Evolutionary conservation across 129 eudicot genomes (phyloP).

Genomic region (Arctium minus): DNA sequence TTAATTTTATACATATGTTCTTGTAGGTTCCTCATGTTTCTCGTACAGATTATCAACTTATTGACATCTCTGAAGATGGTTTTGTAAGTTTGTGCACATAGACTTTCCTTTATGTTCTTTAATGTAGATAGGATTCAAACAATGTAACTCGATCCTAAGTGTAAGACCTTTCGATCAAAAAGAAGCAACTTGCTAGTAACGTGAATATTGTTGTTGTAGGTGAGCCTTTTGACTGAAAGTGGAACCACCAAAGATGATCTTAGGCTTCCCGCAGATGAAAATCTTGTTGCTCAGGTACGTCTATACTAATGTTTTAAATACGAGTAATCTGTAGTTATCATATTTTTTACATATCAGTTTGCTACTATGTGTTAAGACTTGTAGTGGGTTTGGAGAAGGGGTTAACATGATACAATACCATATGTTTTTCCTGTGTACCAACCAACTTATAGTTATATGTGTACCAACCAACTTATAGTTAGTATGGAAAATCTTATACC

Average conservation of each 20-base stretch:
- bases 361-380: neutral
- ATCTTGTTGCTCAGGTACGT: constrained; percentile 37
- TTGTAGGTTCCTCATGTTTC: constrained; percentile 50
- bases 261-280: constrained; percentile 47
- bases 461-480: neutral
- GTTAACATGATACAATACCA: neutral
- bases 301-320: neutral
- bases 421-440: neutral
- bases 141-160: neutral
- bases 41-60: constrained; percentile 52
- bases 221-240: constrained; percentile 45
- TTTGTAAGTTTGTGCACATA: constrained; percentile 35
- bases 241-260: constrained; percentile 52
- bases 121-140: neutral
- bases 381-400: neutral
- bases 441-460: neutral
- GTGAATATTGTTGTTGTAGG: constrained; percentile 6
- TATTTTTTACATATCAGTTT: neutral
- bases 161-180: neutral
- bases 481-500: neutral
- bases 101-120: neutral
- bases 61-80: constrained; percentile 57
- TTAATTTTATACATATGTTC: neutral
- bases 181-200: neutral
- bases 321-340: neutral